Evolutionary conservation across 2,329 filamentous ascomycete genomes (phyloP).

Genomic region (Ceratocystis colombiana): DNA sequence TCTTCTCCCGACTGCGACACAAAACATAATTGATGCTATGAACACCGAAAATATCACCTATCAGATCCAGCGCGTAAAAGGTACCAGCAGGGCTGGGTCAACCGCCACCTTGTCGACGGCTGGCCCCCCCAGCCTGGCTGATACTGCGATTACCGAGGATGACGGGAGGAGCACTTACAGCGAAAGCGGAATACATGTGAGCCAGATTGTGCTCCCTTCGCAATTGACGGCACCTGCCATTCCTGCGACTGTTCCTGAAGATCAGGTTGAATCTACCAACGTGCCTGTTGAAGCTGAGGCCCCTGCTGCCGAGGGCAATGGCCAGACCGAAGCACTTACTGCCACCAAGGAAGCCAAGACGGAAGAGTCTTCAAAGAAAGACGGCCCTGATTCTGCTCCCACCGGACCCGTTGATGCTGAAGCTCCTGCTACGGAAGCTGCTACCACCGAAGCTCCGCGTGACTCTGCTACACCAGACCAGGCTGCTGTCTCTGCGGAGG

Average conservation of each 20-base stretch:
- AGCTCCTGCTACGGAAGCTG: not conserved
- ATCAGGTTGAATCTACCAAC: constrained; percentile 29
- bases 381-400: not conserved
- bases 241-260: constrained; percentile 27
- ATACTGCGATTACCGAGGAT: constrained; percentile 70
- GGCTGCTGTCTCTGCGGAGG: not conserved
- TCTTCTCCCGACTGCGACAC: constrained; percentile 79
- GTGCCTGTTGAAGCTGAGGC: constrained; percentile 1
- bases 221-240: constrained; percentile 35
- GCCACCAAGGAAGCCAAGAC: not conserved
- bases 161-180: constrained; percentile 70
- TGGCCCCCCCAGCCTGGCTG: constrained; percentile 49
- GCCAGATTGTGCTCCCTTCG: constrained; percentile 55
- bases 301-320: not conserved
- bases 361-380: not conserved
- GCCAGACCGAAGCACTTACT: not conserved
- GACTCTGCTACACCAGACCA: not conserved
- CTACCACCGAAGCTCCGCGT: not conserved
- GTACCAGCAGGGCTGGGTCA: constrained; percentile 47
- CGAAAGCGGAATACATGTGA: constrained; percentile 74
- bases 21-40: constrained; percentile 76
- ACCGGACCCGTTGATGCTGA: not conserved
- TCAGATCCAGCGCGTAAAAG: constrained; percentile 89
- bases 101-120: constrained; percentile 46
- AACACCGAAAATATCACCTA: constrained; percentile 88